phyloP scores from a whole-genome alignment of 257 asterid genomes.

The Scutellaria barbata region DNA sequence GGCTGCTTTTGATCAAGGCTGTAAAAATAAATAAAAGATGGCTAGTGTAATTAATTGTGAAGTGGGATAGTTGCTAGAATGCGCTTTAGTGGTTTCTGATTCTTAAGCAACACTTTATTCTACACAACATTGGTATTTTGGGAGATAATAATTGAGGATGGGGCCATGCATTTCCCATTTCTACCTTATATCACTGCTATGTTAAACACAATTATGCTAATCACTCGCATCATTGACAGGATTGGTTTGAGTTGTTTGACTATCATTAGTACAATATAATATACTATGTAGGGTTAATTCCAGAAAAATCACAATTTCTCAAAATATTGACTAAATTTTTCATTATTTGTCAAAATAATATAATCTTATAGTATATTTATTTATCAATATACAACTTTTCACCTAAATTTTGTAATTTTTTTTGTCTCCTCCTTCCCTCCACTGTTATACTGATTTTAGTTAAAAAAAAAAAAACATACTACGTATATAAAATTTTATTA shows the following conservation, averaged over 20 bases:
- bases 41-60: conserved; percentile 25
- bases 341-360: too few species aligned
- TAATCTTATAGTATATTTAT: too few species aligned
- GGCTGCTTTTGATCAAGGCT: conserved; percentile 32
- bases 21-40: conserved; percentile 14
- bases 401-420: too few species aligned
- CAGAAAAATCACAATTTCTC: too few species aligned
- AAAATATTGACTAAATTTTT: too few species aligned
- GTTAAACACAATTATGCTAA: conserved; percentile 1
- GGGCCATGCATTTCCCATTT: conserved; percentile 33
- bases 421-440: too few species aligned
- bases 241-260: conserved; percentile 35
- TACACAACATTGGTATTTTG: neutral
- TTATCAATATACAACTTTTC: too few species aligned
- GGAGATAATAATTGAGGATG: conserved; percentile 26
- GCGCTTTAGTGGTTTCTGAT: conserved; percentile 35
- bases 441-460: too few species aligned
- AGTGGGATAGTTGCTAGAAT: conserved; percentile 36
- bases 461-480: too few species aligned
- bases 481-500: too few species aligned
- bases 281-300: too few species aligned
- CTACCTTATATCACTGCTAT: conserved; percentile 5
- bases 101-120: conserved; percentile 29
- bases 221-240: conserved; percentile 33
- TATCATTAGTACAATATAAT: too few species aligned